These are phyloP conservation scores for Quercus engelmannii DNA, from an alignment of 306 rosid genomes.

Conservation along the genomic window DNA sequence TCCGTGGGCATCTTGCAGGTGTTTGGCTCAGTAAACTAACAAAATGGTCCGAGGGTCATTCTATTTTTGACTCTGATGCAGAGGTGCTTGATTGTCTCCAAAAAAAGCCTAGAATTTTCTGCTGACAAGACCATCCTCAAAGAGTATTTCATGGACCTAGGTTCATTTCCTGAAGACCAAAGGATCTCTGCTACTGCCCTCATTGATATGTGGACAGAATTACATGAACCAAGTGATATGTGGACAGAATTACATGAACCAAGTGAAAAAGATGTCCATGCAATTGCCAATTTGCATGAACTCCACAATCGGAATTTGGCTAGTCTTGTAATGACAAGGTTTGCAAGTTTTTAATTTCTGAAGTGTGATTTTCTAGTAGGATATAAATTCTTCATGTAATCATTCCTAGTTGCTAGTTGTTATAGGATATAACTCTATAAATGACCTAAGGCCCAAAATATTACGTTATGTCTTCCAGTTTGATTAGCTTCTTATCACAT, in stretches of 20 bases:
- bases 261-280: conserved; percentile 10
- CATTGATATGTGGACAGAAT: too few species aligned
- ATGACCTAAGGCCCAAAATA: too few species aligned
- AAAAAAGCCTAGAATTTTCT: conserved; percentile 29
- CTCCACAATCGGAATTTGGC: conserved; percentile 17
- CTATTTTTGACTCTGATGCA: conserved; percentile 11
- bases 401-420: too few species aligned
- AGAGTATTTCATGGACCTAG: conserved; percentile 40
- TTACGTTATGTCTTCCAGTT: too few species aligned
- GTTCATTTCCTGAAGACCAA: conserved; percentile 35
- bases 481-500: too few species aligned
- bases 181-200: conserved; percentile 34
- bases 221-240: too few species aligned
- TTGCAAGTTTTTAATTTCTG: background rate
- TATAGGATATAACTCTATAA: too few species aligned
- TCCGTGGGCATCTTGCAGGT: background rate
- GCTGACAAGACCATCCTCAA: conserved; percentile 10
- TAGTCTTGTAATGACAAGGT: conserved; percentile 30
- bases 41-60: conserved; percentile 17
- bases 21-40: conserved; percentile 18
- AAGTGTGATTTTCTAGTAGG: too few species aligned
- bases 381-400: too few species aligned
- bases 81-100: conserved; percentile 11
- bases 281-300: conserved; percentile 1
- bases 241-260: conserved; percentile 20